A percentile compares a stretch with the other conserved stretches of the same genome.
Evolutionary conservation across 2,329 filamentous ascomycete species (phyloP).

Genomic region (Capronia americana): DNA sequence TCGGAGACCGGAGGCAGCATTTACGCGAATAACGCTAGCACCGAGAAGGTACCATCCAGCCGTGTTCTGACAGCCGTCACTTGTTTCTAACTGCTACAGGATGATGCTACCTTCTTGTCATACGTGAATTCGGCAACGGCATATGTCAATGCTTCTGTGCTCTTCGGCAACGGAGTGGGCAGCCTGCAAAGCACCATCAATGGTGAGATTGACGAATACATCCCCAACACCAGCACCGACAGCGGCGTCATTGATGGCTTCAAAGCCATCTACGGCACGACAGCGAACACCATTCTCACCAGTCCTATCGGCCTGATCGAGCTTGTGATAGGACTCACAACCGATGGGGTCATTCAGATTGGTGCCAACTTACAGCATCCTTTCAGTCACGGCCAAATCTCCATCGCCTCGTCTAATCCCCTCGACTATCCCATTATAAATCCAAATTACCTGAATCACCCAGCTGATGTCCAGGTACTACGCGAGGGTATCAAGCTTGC

Average conservation of each 20-base stretch:
- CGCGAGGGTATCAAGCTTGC: slow-evolving; percentile 47
- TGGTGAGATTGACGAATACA: slow-evolving; percentile 20
- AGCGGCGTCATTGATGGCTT: slow-evolving; percentile 35
- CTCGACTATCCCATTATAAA: slow-evolving; percentile 50
- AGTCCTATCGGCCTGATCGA: slow-evolving; percentile 36
- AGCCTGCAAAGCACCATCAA: slow-evolving; percentile 25
- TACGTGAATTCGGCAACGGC: slow-evolving; percentile 37
- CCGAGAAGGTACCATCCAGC: slow-evolving; percentile 41
- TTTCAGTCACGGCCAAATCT: slow-evolving; percentile 38
- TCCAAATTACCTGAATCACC: slow-evolving; percentile 52
- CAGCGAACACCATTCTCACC: slow-evolving; percentile 32
- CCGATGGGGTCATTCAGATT: slow-evolving; percentile 34
- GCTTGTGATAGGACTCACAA: slow-evolving; percentile 41
- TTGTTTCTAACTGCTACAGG: slow-evolving; percentile 24
- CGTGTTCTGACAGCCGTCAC: slow-evolving; percentile 25
- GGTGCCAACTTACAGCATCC: slow-evolving; percentile 38
- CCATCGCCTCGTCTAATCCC: slow-evolving; percentile 45
- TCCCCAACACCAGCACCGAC: slow-evolving; percentile 24
- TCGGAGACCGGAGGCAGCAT: slow-evolving; percentile 43
- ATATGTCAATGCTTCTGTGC: slow-evolving; percentile 34
- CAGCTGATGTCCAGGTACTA: slow-evolving; percentile 50
- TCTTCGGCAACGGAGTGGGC: slow-evolving; percentile 34
- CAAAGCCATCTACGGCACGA: slow-evolving; percentile 36
- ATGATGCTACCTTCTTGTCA: slow-evolving; percentile 35
- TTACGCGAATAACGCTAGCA: slow-evolving; percentile 40